A percentile compares a stretch with the other conserved stretches of the same genome.
Conservation (phyloP, 768 basidiomycete genomes). For the Lactifluus hygrophoroides region DNA sequence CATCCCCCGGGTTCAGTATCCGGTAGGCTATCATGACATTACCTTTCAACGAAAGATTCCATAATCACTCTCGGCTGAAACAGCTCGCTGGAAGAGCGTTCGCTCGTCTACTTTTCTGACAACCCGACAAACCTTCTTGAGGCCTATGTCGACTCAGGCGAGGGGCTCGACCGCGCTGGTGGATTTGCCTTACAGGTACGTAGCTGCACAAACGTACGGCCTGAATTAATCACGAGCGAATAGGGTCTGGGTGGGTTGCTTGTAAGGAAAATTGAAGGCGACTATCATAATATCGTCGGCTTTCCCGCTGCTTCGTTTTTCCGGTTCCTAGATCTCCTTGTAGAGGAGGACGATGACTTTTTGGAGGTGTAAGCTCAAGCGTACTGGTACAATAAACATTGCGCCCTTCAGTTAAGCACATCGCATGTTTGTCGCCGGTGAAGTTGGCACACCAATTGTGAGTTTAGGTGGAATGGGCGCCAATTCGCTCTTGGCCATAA, state of each 20-base stretch:
- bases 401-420: not conserved
- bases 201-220: not conserved
- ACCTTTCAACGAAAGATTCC: not conserved
- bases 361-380: conserved; percentile 27
- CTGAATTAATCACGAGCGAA: not conserved
- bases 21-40: conserved; percentile 49
- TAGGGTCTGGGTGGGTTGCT: conserved; percentile 78
- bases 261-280: conserved; percentile 79
- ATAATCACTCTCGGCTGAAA: not conserved
- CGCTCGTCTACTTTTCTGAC: conserved; percentile 69
- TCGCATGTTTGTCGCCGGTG: not conserved
- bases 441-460: not conserved
- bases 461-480: not conserved
- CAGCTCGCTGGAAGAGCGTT: conserved; percentile 77
- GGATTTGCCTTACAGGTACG: conserved; percentile 90
- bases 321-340: conserved; percentile 55
- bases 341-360: conserved; percentile 73
- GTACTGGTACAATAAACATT: not conserved
- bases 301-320: conserved; percentile 87
- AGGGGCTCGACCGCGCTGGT: conserved; percentile 83
- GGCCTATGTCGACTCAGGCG: conserved; percentile 79
- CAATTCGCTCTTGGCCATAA: not conserved
- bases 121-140: conserved; percentile 48
- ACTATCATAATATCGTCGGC: conserved; percentile 86
- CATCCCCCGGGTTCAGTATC: conserved; percentile 66